Base-by-base conservation (phyloP, 495 filamentous ascomycete genomes). In the Neurospora tetrasperma region DNA sequence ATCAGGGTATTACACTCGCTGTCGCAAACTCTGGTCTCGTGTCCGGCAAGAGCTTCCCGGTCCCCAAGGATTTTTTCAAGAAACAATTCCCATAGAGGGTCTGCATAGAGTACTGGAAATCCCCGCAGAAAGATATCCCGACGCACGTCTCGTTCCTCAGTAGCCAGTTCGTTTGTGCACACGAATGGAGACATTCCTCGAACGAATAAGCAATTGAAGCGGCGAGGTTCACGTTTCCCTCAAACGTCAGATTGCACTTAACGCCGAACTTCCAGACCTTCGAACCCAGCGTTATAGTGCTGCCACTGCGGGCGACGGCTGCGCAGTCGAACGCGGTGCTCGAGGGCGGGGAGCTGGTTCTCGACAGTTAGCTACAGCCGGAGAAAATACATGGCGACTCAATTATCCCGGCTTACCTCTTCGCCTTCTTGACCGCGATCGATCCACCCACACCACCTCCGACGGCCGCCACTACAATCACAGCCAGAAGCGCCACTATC, bases 101-200 rank as follows among this genome's bases (percentile, higher is more conserved):
- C n/a, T n/a, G n/a, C n/a, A n/a, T n/a, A n/a, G n/a, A n/a, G n/a
- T n/a, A n/a, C n/a, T n/a, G n/a, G n/a, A n/a, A 35, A 18, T 62
- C 54, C 54, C 54, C 75, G 31, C 42, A 71, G 54, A 76, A 76
- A 31, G 42, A 62, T 16, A 76, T 71, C 16, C 71, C 73, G 11
- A 76, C n/a, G 35, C 75, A 76, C 0, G 73, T 76, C 23, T 76
- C 72, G 70, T 76, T 76, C 10, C 69, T 41, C 14, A 73, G 69
- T 7, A 74, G 39, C 14, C 59, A 69, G 54, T 76, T 76, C 71
- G 70, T 69, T 14, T 72, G 59, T 38, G 71, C 73, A 42, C 75
- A 76, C 7, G 75, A 70, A 12, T 8, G 14, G n/a, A 76, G 40
- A 31, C 74, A 75, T 42, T 73, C 74, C n/a, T 69, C 74, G 38